A percentile compares a stretch with the other conserved stretches of the same genome.
Evolutionary conservation across 2,329 filamentous ascomycete genomes (phyloP).

Genomic region (Fusarium cicatricum): DNA sequence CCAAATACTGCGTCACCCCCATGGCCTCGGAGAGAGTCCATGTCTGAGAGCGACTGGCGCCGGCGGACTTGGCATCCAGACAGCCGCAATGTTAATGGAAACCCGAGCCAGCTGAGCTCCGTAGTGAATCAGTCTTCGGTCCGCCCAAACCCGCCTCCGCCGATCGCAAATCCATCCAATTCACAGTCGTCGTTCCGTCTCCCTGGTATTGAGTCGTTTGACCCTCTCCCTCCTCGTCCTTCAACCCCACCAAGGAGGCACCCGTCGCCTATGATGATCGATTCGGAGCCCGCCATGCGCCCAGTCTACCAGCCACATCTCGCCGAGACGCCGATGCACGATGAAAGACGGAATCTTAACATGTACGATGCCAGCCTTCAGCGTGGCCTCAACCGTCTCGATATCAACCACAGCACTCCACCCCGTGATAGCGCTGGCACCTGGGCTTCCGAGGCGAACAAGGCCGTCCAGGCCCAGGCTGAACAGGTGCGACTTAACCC

Average conservation of each 20-base stretch:
- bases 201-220: constrained; percentile 92
- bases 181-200: constrained; percentile 72
- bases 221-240: constrained; percentile 72
- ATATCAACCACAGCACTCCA: constrained; percentile 64
- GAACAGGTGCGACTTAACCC: constrained; percentile 58
- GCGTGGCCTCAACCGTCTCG: constrained; percentile 70
- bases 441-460: constrained; percentile 66
- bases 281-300: constrained; percentile 57
- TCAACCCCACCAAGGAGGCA: constrained; percentile 69
- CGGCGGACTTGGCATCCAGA: constrained; percentile 92
- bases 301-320: constrained; percentile 39
- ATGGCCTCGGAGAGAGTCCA: constrained; percentile 72
- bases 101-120: constrained; percentile 77
- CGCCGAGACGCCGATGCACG: constrained; percentile 45
- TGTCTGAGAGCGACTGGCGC: constrained; percentile 78
- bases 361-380: constrained; percentile 74
- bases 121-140: constrained; percentile 74
- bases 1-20: constrained; percentile 71
- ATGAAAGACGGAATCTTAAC: constrained; percentile 60
- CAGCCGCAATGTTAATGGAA: constrained; percentile 68
- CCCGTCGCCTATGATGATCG: constrained; percentile 81
- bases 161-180: constrained; percentile 55
- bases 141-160: constrained; percentile 63
- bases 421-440: constrained; percentile 60
- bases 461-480: constrained; percentile 62